phyloP scores from a whole-genome alignment of 2,329 filamentous ascomycete genomes.

The Aureobasidium sp. region DNA sequence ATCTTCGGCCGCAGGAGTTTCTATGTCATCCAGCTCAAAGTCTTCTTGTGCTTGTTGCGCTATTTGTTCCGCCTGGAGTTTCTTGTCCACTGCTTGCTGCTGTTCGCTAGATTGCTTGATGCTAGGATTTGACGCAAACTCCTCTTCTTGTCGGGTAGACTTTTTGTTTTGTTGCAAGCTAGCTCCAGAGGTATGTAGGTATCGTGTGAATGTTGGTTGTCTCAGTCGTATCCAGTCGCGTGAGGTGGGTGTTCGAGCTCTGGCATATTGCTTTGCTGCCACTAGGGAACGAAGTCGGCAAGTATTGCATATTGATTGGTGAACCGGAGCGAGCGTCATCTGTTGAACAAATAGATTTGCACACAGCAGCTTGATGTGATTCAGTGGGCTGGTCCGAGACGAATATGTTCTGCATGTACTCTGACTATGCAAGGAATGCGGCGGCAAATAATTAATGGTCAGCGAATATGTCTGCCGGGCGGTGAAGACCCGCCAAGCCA shows the following conservation, averaged over 20 bases:
- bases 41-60: constrained; percentile 2
- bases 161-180: not conserved
- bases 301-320: constrained; percentile 13
- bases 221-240: constrained; percentile 6
- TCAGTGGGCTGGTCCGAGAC: not conserved
- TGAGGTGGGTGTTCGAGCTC: not conserved
- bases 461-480: constrained; percentile 5
- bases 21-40: not conserved
- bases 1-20: constrained; percentile 23
- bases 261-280: constrained; percentile 15
- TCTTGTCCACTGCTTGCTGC: not conserved
- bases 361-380: not conserved
- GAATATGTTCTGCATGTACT: not conserved
- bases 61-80: not conserved
- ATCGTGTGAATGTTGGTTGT: not conserved
- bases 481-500: not conserved
- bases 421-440: not conserved
- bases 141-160: not conserved
- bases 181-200: not conserved
- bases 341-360: not conserved
- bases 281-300: constrained; percentile 14
- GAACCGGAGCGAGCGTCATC: constrained; percentile 8
- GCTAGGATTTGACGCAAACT: not conserved
- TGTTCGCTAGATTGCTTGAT: not conserved
- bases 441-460: constrained; percentile 14